These are phyloP conservation scores for Conringia planisiliqua DNA, from an alignment of 345 rosid genomes.

Conservation along the genomic window DNA sequence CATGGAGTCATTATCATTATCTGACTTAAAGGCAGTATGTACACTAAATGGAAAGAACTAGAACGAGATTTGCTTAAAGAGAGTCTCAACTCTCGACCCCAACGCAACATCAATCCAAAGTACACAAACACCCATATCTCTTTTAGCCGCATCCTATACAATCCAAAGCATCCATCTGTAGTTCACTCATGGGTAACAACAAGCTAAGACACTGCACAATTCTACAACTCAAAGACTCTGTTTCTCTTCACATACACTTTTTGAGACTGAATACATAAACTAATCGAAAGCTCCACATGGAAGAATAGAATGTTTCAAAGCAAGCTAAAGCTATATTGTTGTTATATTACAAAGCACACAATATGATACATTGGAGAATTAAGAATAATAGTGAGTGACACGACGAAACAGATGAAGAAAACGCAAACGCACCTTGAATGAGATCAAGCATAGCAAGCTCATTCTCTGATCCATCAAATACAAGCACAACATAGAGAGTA, in stretches of 20 bases:
- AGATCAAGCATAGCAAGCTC: constrained; percentile 97
- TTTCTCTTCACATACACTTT: neutral
- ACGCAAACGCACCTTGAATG: constrained; percentile 60
- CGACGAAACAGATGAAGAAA: neutral
- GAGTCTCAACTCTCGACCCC: neutral
- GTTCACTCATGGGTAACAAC: neutral
- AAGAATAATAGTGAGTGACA: neutral
- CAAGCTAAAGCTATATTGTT: neutral
- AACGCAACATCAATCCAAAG: constrained; percentile 2
- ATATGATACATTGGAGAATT: neutral
- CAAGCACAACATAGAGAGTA: constrained; percentile 78
- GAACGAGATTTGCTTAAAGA: neutral
- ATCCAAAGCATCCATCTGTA: neutral
- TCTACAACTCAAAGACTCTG: neutral
- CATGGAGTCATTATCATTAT: neutral
- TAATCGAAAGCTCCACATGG: neutral
- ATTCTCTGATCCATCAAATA: constrained; percentile 86
- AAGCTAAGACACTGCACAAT: neutral
- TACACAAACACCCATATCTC: neutral
- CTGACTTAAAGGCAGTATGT: neutral
- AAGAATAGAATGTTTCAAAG: neutral
- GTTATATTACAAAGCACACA: neutral
- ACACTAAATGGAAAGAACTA: neutral
- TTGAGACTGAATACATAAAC: neutral
- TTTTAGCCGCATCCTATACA: neutral